Evolutionary conservation across 176 grass and related monocot genomes (phyloP).

Genomic region (Hyparrhenia diplandra): DNA sequence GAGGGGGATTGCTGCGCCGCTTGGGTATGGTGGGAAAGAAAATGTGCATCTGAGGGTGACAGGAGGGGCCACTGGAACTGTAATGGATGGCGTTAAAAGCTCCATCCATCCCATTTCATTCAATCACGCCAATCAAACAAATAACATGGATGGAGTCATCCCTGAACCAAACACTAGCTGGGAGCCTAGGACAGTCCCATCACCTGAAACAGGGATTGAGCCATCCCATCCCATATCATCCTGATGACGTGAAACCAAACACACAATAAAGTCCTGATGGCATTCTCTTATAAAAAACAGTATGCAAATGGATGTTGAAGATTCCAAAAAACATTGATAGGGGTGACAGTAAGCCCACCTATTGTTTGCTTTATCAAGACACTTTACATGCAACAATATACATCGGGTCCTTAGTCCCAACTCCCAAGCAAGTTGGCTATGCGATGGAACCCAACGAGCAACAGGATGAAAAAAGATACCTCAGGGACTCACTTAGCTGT

Average conservation of each 20-base stretch:
- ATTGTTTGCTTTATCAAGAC: not conserved
- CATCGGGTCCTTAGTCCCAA: too few species aligned
- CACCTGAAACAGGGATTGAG: not conserved
- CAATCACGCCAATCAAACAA: not conserved
- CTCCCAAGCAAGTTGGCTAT: not conserved
- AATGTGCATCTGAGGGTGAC: too few species aligned
- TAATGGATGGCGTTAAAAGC: not conserved
- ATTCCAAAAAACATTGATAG: not conserved
- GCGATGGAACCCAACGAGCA: not conserved
- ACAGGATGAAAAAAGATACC: not conserved
- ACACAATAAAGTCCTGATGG: not conserved
- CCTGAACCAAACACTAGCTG: not conserved
- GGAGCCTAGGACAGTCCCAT: not conserved
- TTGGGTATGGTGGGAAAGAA: too few species aligned
- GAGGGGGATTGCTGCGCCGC: too few species aligned
- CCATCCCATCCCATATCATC: not conserved
- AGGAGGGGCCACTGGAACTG: too few species aligned
- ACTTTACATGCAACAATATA: not conserved
- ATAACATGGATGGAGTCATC: not conserved
- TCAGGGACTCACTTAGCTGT: not conserved
- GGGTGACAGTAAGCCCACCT: not conserved
- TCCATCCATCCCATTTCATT: not conserved
- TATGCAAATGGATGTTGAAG: not conserved
- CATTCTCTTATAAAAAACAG: not conserved
- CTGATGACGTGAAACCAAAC: not conserved